Evolutionary conservation across 805 yeast genomes (phyloP).

Genomic region (Yamadazyma kitorensis): DNA sequence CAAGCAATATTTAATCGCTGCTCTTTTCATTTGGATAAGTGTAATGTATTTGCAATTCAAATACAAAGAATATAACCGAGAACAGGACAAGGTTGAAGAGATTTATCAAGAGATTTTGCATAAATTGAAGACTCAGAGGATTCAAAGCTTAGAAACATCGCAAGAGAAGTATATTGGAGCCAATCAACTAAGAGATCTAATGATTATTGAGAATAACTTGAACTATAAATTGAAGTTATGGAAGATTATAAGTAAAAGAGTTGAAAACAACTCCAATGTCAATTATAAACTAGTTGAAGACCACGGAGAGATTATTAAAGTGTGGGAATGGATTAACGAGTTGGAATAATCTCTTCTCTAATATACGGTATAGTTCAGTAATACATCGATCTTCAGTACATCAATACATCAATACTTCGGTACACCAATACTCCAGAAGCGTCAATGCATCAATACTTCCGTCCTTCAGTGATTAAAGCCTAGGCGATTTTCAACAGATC

Average conservation of each 20-base stretch:
- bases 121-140: constrained; percentile 44
- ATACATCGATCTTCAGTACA: too few relatives aligned
- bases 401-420: too few relatives aligned
- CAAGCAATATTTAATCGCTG: constrained; percentile 17
- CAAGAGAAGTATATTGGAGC: constrained; percentile 51
- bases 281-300: constrained; percentile 62
- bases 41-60: constrained; percentile 19
- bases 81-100: constrained; percentile 41
- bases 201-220: constrained; percentile 43
- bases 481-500: constrained; percentile 4
- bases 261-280: constrained; percentile 68
- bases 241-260: constrained; percentile 50
- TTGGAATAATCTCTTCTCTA: too few relatives aligned
- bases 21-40: too few relatives aligned
- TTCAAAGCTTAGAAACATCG: too few relatives aligned
- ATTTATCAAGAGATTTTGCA: constrained; percentile 47
- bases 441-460: too few relatives aligned
- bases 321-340: constrained; percentile 91
- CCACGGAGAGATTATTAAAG: constrained; percentile 83
- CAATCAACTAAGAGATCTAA: constrained; percentile 68
- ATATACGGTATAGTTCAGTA: too few relatives aligned
- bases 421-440: too few relatives aligned
- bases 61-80: constrained; percentile 31
- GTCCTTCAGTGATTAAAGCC: too few relatives aligned
- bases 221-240: constrained; percentile 49